A percentile compares a stretch with the other conserved stretches of the same genome.
phyloP scores from a whole-genome alignment of 2,329 filamentous ascomycete species.

The Trichoderma sp. region DNA sequence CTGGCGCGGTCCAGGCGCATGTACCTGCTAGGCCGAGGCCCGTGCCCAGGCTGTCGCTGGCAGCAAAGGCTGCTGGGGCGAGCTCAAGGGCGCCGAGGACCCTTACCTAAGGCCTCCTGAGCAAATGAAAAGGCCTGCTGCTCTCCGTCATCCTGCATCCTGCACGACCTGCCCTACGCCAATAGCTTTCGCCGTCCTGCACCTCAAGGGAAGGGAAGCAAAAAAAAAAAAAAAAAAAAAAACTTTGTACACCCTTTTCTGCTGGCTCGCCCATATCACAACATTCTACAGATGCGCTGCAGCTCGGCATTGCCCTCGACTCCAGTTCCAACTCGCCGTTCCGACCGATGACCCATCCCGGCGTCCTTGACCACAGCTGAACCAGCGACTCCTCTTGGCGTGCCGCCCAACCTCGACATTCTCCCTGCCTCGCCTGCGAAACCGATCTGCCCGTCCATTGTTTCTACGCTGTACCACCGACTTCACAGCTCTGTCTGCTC shows the following conservation, averaged over 20 bases:
- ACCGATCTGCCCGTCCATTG: conserved; percentile 3
- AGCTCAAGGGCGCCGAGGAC: neutral
- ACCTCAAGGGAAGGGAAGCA: neutral
- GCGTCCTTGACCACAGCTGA: conserved; percentile 25
- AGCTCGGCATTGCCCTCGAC: conserved; percentile 7
- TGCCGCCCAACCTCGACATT: neutral
- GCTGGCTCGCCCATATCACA: conserved; percentile 17
- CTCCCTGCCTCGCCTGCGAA: conserved; percentile 9
- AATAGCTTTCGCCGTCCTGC: conserved; percentile 18
- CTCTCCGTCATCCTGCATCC: conserved; percentile 25
- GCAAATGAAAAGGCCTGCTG: conserved; percentile 13
- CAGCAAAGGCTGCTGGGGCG: neutral
- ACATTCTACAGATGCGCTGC: conserved; percentile 23
- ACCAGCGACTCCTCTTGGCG: conserved; percentile 17
- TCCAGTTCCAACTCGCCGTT: conserved; percentile 4
- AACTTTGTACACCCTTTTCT: neutral
- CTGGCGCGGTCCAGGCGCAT: neutral
- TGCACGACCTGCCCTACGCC: conserved; percentile 19
- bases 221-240: neutral
- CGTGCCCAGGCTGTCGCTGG: neutral
- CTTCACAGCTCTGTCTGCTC: neutral
- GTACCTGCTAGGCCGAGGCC: neutral
- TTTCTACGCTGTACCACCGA: conserved; percentile 19
- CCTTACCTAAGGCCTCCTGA: conserved; percentile 23
- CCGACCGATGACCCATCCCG: conserved; percentile 23